Conservation (phyloP, 495 filamentous ascomycete genomes). For the Hyaloscypha variabilis region DNA sequence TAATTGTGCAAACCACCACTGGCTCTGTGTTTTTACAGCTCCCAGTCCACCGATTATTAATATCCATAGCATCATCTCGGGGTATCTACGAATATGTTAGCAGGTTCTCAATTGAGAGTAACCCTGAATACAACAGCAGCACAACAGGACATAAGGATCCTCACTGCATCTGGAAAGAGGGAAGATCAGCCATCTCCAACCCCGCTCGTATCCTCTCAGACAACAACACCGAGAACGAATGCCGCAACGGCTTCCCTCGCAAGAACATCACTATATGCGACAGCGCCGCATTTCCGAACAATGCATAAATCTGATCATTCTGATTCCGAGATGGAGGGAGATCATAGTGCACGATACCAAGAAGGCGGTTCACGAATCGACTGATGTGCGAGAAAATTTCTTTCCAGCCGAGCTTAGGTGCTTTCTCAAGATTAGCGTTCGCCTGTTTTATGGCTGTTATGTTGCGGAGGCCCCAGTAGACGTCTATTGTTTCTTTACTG, state of each 20-base stretch:
- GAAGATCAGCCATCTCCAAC: neutral
- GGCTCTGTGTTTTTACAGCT: neutral
- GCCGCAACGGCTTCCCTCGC: neutral
- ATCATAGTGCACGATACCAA: neutral
- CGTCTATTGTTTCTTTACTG: neutral
- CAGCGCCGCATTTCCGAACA: neutral
- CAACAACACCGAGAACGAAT: neutral
- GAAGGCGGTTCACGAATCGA: neutral
- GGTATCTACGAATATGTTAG: too few relatives aligned
- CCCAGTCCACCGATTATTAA: neutral
- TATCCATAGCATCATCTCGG: neutral
- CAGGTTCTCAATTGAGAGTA: too few relatives aligned
- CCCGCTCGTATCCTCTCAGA: neutral
- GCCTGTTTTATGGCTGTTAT: too few relatives aligned
- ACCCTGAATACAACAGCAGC: too few relatives aligned
- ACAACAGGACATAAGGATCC: too few relatives aligned
- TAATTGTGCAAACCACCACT: neutral
- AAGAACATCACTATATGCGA: neutral
- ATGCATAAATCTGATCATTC: neutral
- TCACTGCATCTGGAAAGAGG: neutral
- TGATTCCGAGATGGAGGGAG: neutral
- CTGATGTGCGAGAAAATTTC: too few relatives aligned
- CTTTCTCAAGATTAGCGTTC: too few relatives aligned
- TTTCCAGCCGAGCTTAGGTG: too few relatives aligned
- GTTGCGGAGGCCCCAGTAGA: neutral